Evolutionary conservation across 306 rosid species (phyloP).

Genomic region (Purshia tridentata): DNA sequence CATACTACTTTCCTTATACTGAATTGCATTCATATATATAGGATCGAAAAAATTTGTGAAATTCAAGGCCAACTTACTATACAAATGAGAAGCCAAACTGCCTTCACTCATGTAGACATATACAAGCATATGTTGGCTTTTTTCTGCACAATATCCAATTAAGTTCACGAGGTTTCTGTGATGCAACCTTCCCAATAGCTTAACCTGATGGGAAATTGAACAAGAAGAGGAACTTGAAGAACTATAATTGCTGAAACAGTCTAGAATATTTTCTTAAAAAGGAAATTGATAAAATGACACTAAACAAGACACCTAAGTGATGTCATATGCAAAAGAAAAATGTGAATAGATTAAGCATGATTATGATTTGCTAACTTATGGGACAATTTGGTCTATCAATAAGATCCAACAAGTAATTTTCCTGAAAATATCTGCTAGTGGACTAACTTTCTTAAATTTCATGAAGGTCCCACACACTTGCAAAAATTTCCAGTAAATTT

Average conservation of each 20-base stretch:
- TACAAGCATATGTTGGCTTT: constrained; percentile 83
- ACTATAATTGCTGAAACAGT: constrained; percentile 17
- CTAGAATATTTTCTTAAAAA: background rate
- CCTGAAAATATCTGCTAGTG: background rate
- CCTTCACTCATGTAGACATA: constrained; percentile 95
- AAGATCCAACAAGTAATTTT: background rate
- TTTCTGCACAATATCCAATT: constrained; percentile 92
- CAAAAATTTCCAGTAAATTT: constrained; percentile 5
- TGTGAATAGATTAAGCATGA: background rate
- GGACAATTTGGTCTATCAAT: background rate
- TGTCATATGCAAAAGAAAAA: background rate
- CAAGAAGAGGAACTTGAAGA: constrained; percentile 1
- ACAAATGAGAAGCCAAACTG: constrained; percentile 90
- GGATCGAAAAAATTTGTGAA: background rate
- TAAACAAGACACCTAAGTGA: background rate
- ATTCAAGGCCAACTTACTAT: constrained; percentile 55
- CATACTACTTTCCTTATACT: too few relatives aligned
- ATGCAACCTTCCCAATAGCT: constrained; percentile 92
- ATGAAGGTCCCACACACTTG: background rate
- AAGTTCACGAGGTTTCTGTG: constrained; percentile 92
- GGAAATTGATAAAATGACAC: constrained; percentile 10
- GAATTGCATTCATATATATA: too few relatives aligned
- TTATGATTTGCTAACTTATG: background rate
- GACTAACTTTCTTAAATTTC: constrained; percentile 4
- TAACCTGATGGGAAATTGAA: constrained; percentile 52